Percentiles rank a stretch among this genome's conserved stretches.
Conservation (phyloP, 441 rosid species). For the Erodium texanum region DNA sequence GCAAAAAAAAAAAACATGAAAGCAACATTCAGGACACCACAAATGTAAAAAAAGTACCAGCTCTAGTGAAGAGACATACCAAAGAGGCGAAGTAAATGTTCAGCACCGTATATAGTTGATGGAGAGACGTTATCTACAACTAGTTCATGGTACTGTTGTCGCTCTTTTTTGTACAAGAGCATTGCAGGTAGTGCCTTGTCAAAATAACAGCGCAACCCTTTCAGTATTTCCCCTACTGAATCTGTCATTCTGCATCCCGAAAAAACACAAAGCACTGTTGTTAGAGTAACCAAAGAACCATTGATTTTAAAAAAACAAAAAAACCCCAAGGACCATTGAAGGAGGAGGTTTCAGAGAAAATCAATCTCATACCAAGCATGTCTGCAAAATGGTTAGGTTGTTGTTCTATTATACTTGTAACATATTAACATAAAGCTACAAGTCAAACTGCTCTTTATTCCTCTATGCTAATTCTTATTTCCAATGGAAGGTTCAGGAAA, state of each 20-base stretch:
- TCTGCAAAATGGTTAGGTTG: neutral
- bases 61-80: constrained; percentile 38
- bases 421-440: neutral
- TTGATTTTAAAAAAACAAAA: too few species aligned
- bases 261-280: constrained; percentile 16
- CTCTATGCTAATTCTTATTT: neutral
- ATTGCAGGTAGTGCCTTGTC: constrained; percentile 82
- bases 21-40: neutral
- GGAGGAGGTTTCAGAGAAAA: neutral
- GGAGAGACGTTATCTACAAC: constrained; percentile 61
- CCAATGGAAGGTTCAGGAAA: too few species aligned
- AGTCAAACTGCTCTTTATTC: neutral
- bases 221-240: constrained; percentile 73
- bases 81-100: constrained; percentile 89
- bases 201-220: constrained; percentile 80
- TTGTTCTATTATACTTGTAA: neutral
- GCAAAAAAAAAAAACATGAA: constrained; percentile 6
- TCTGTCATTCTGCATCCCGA: constrained; percentile 55
- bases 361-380: neutral
- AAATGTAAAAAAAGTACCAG: constrained; percentile 1
- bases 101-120: constrained; percentile 90
- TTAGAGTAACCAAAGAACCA: neutral
- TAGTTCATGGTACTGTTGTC: constrained; percentile 58
- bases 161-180: constrained; percentile 83
- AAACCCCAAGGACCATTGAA: too few species aligned